Percentiles rank a stretch among this genome's conserved stretches.
phyloP scores from a whole-genome alignment of 2,329 filamentous ascomycete genomes.

The Aspergillus eucalypticola region DNA sequence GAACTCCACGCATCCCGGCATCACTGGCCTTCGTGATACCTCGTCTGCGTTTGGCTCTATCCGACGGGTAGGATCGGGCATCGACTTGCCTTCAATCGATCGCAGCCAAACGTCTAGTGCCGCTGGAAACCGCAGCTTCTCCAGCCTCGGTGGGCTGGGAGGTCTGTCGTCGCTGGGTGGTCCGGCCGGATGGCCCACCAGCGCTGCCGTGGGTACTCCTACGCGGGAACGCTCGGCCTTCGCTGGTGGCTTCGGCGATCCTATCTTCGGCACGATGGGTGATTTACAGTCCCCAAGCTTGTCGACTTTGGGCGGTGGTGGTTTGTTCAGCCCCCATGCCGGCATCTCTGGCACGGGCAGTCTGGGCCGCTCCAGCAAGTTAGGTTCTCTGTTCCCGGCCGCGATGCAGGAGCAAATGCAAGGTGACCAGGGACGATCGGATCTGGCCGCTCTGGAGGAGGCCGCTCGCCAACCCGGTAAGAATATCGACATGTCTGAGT shows the following conservation, averaged over 20 bases:
- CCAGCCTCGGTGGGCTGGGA: constrained; percentile 55
- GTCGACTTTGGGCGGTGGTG: constrained; percentile 43
- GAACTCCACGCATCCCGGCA: constrained; percentile 52
- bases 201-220: constrained; percentile 75
- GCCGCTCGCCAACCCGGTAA: constrained; percentile 60
- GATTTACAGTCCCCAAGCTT: constrained; percentile 64
- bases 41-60: constrained; percentile 56
- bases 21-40: constrained; percentile 57
- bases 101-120: constrained; percentile 91
- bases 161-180: constrained; percentile 57
- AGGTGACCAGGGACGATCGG: constrained; percentile 59
- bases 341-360: constrained; percentile 61
- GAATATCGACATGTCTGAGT: neutral
- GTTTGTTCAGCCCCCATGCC: constrained; percentile 65
- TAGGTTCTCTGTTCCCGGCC: constrained; percentile 82
- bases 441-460: constrained; percentile 58
- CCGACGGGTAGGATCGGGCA: constrained; percentile 55
- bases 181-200: constrained; percentile 52
- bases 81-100: constrained; percentile 68
- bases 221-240: constrained; percentile 57
- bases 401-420: constrained; percentile 93
- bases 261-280: constrained; percentile 71
- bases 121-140: constrained; percentile 70
- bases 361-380: constrained; percentile 74
- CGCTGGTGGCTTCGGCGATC: constrained; percentile 55